Percentiles rank a stretch among this genome's conserved stretches.
Conservation (phyloP, 2,329 filamentous ascomycete species). For the Rutstroemia sp. region DNA sequence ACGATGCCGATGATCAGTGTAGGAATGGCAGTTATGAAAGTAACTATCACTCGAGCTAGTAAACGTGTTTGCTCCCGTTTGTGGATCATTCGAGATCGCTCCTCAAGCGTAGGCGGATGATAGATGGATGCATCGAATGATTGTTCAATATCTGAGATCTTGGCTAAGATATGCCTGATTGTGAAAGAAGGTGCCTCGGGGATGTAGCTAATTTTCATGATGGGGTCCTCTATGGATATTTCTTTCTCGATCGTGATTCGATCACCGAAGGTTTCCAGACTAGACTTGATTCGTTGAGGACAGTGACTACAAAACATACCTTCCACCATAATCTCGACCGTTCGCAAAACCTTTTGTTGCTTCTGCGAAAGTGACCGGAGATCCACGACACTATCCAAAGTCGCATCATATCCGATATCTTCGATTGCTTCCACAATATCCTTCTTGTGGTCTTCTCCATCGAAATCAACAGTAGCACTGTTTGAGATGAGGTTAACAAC, state of each 20-base stretch:
- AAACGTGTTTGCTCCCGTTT: conserved; percentile 61
- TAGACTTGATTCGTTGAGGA: conserved; percentile 48
- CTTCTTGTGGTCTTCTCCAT: conserved; percentile 36
- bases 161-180: conserved; percentile 63
- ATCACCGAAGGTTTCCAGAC: conserved; percentile 45
- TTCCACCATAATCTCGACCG: conserved; percentile 57
- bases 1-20: conserved; percentile 83
- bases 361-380: conserved; percentile 21
- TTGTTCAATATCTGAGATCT: conserved; percentile 59
- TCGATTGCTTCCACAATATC: conserved; percentile 44
- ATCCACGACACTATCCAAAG: conserved; percentile 42
- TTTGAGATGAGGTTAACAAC: conserved; percentile 46
- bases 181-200: conserved; percentile 64
- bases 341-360: conserved; percentile 31
- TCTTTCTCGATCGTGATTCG: conserved; percentile 42
- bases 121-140: conserved; percentile 63
- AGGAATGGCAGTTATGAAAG: conserved; percentile 64
- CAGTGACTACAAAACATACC: conserved; percentile 73
- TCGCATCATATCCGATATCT: conserved; percentile 59
- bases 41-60: conserved; percentile 62
- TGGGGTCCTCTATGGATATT: conserved; percentile 53
- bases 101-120: conserved; percentile 76
- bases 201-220: conserved; percentile 63
- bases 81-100: conserved; percentile 68
- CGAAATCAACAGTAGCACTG: conserved; percentile 41